phyloP scores from a whole-genome alignment of 352 stramenopile genomes.

The Paralagenidium karlingii region DNA sequence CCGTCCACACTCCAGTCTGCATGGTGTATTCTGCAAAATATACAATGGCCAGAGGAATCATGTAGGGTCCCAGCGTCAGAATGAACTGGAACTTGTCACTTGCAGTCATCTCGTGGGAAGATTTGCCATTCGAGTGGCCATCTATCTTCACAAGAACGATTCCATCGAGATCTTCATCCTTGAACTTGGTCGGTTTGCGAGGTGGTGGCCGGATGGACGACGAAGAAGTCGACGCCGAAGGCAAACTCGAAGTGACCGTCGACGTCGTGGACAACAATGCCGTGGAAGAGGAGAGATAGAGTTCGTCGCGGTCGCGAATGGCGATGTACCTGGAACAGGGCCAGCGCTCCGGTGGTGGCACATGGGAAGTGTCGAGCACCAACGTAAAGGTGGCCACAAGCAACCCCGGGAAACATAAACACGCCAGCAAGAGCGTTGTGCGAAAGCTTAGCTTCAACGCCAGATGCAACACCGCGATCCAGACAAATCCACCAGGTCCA shows the following conservation, averaged over 20 bases:
- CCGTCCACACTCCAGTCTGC: conserved; percentile 88
- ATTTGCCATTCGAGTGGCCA: not conserved
- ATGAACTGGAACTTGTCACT: conserved; percentile 59
- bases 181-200: not conserved
- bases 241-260: too few relatives aligned
- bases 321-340: too few relatives aligned
- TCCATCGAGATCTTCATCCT: not conserved
- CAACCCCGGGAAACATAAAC: conserved; percentile 35
- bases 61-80: conserved; percentile 82
- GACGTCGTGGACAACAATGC: not conserved
- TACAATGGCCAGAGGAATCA: conserved; percentile 82
- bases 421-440: conserved; percentile 37
- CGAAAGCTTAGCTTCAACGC: conserved; percentile 53
- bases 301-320: too few relatives aligned
- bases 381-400: conserved; percentile 54
- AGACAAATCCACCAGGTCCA: conserved; percentile 84
- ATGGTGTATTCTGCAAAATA: conserved; percentile 93
- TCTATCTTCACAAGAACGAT: conserved; percentile 2
- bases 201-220: not conserved
- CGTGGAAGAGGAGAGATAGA: too few relatives aligned
- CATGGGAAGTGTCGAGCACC: conserved; percentile 34
- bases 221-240: too few relatives aligned
- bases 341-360: conserved; percentile 14
- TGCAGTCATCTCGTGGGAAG: conserved; percentile 19
- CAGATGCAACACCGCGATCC: conserved; percentile 67